These are phyloP conservation scores for Fusarium tjaetaba DNA, from an alignment of 2,329 filamentous ascomycete species.

Conservation along the genomic window DNA sequence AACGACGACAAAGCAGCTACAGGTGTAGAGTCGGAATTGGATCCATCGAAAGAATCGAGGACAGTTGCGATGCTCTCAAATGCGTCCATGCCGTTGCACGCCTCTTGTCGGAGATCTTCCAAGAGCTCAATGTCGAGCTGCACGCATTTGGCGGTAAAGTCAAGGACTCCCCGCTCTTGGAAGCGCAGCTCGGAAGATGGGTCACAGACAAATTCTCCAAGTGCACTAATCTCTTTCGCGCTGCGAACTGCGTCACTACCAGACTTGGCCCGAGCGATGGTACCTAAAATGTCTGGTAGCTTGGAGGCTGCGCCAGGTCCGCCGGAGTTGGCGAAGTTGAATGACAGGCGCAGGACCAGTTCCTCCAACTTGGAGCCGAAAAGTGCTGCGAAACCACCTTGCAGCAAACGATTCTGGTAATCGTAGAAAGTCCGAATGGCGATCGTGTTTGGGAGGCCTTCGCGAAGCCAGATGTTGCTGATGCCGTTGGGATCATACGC, in stretches of 20 bases:
- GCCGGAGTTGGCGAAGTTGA: conserved; percentile 58
- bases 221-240: conserved; percentile 59
- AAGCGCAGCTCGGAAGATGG: conserved; percentile 57
- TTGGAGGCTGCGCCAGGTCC: conserved; percentile 54
- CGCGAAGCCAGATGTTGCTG: conserved; percentile 57
- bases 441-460: conserved; percentile 58
- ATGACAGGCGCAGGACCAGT: conserved; percentile 62
- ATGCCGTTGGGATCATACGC: conserved; percentile 19
- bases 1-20: conserved; percentile 56
- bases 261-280: conserved; percentile 45
- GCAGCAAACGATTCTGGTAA: conserved; percentile 62
- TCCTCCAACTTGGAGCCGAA: conserved; percentile 64
- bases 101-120: conserved; percentile 63
- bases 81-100: conserved; percentile 64
- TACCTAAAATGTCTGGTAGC: conserved; percentile 42
- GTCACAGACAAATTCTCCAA: conserved; percentile 61
- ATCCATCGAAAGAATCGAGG: conserved; percentile 43
- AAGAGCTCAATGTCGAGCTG: conserved; percentile 63
- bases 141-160: conserved; percentile 60
- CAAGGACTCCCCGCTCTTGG: conserved; percentile 62
- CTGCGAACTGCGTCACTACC: conserved; percentile 57
- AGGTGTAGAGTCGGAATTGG: conserved; percentile 50
- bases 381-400: conserved; percentile 60
- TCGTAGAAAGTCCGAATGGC: conserved; percentile 63
- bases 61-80: conserved; percentile 56